Evolutionary conservation across 768 basidiomycete genomes (phyloP), one percentile per base, ranked within the genome.

Genomic region (Russula brevipes): DNA sequence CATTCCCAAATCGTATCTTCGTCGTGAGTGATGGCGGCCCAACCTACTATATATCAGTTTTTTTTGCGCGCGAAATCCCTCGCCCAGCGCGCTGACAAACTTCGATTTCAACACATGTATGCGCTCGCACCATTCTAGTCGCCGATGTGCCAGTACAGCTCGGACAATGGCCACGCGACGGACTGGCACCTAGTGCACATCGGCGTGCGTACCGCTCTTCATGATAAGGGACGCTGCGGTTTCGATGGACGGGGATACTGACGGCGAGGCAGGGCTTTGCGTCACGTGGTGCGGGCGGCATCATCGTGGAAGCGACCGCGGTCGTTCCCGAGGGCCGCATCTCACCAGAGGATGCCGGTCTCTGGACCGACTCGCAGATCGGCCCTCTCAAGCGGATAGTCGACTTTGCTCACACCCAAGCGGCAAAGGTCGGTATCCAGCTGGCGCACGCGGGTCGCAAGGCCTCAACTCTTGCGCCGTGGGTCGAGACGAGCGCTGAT

Each of bases 181-280:
- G 87, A 91, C 65, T 92, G 87, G 85, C 92, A 94, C 72, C 73
- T 92, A 4, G 88, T 91, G 17, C 89, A 93, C 70, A 78, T 89
- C 39, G 88, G 88, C 1, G 83, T 83, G 65, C 68, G 72, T 72
- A 36, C 11, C 31, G 1, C 39, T 17, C 38, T 33, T 54, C 12
- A 11, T 49, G 47, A 31, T 0, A 14, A 12, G 4, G 2, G 2
- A 19, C 49, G 11, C 47, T 16, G 38, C 2, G 4, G 24, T 47
- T 9, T 47, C 24, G 24, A 24, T 24, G 24, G 16, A 38, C 10
- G 4, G 17, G 38, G 12, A 7, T 10, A 3, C 4, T 36, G 8
- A 42, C 12, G 12, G 33, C 9, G 17, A 2, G 17, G 36, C 12
- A 84, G 82, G 81, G 80, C 1, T 82, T 85, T 67, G 89, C 89